Evolutionary conservation across 371 early-diverging fungal species (phyloP).

Genomic region (Mortierella sp.): DNA sequence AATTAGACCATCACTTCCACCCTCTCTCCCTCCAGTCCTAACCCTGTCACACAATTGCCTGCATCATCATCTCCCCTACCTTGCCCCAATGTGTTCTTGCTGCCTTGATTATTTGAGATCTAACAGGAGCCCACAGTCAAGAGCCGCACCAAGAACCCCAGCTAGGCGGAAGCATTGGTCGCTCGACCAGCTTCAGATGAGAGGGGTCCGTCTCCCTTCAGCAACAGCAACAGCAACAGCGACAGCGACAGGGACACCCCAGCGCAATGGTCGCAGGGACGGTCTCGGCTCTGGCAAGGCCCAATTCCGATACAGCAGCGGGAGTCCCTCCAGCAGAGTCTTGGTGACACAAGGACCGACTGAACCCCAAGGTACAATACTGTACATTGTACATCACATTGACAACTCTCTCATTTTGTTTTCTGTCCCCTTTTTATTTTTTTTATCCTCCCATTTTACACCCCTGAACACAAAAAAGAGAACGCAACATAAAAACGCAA

Average conservation of each 20-base stretch:
- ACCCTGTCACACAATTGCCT: neutral
- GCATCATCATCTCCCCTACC: neutral
- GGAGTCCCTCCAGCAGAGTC: conserved; percentile 13
- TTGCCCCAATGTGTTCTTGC: neutral
- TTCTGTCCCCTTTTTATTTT: neutral
- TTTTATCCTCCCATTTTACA: neutral
- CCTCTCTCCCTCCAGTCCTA: neutral
- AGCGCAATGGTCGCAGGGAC: neutral
- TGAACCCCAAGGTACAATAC: neutral
- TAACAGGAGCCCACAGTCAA: conserved; percentile 6
- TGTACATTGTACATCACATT: neutral
- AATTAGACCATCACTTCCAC: neutral
- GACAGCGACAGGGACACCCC: neutral
- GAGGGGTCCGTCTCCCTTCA: neutral
- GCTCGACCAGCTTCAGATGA: conserved; percentile 15
- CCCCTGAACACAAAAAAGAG: conserved; percentile 39
- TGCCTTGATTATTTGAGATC: neutral
- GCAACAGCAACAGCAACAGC: neutral
- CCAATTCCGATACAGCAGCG: conserved; percentile 18
- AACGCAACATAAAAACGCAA: conserved; percentile 2
- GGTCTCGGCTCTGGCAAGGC: neutral
- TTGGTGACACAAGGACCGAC: conserved; percentile 18
- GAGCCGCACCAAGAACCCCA: neutral
- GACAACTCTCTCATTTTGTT: neutral
- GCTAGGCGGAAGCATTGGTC: conserved; percentile 31